Evolutionary conservation across 2,329 filamentous ascomycete species (phyloP).

Genomic region (Diaporthe ilicicola): DNA sequence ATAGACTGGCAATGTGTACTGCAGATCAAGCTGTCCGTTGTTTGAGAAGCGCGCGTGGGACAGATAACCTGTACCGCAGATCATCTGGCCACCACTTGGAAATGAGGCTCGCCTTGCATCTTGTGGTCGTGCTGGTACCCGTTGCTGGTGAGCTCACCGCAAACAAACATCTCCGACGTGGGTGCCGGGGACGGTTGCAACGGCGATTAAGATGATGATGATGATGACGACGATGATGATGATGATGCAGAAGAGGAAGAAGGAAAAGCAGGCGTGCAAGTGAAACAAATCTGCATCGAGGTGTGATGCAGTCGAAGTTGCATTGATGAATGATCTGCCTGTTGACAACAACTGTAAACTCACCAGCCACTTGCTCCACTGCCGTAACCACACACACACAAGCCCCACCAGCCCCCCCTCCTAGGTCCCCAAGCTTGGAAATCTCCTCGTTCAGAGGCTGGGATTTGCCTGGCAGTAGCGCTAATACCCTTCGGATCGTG

Average conservation of each 20-base stretch:
- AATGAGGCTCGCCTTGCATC: conserved; percentile 17
- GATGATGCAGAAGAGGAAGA: not conserved
- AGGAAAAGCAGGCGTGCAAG: not conserved
- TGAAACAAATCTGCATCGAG: not conserved
- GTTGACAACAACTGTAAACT: not conserved
- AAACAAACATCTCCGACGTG: not conserved
- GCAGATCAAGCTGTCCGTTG: conserved; percentile 16
- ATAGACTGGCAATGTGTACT: not conserved
- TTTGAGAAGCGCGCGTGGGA: conserved; percentile 10
- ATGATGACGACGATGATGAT: not conserved
- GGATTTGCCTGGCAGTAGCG: conserved; percentile 4
- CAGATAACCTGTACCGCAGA: conserved; percentile 20
- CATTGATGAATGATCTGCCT: conserved; percentile 19
- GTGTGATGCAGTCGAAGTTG: conserved; percentile 18
- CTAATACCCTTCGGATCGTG: conserved; percentile 26
- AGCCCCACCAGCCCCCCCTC: too few species aligned
- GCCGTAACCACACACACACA: not conserved
- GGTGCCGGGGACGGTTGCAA: not conserved
- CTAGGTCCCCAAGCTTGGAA: not conserved
- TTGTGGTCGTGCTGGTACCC: not conserved
- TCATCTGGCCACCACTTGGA: conserved; percentile 10
- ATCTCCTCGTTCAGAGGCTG: not conserved
- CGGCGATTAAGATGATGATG: not conserved
- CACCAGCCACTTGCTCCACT: not conserved
- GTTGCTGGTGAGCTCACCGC: not conserved